A percentile compares a stretch with the other conserved stretches of the same genome.
Conservation (phyloP, 2,329 filamentous ascomycete genomes). For the Chaetomium strumarium region DNA sequence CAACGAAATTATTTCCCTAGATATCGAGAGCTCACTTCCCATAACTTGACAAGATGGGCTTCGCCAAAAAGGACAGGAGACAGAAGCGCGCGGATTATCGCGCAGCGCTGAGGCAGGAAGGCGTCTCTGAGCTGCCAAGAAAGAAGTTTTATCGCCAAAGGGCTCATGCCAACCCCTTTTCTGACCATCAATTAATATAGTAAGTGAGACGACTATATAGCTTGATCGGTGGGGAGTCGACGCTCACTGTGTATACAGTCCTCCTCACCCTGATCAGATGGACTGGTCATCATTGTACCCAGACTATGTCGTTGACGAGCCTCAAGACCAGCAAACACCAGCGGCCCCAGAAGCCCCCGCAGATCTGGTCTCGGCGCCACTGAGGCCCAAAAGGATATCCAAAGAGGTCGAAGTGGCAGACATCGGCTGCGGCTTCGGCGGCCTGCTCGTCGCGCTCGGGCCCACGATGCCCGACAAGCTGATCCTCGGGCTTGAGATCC, state of each 20-base stretch:
- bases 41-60: constrained; percentile 31
- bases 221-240: neutral
- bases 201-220: constrained; percentile 14
- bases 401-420: constrained; percentile 87
- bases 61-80: constrained; percentile 47
- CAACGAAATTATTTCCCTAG: neutral
- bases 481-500: constrained; percentile 84
- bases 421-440: constrained; percentile 95
- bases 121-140: constrained; percentile 63
- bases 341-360: constrained; percentile 18
- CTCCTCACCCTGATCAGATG: constrained; percentile 73
- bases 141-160: constrained; percentile 97
- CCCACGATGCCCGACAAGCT: constrained; percentile 75
- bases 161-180: constrained; percentile 97
- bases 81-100: constrained; percentile 63
- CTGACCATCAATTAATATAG: constrained; percentile 87
- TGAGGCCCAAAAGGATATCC: constrained; percentile 37
- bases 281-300: constrained; percentile 87
- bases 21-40: neutral
- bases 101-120: constrained; percentile 46
- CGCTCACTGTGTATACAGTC: constrained; percentile 46
- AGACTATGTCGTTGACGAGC: constrained; percentile 50
- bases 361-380: constrained; percentile 18
- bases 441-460: constrained; percentile 77
- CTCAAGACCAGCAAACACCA: constrained; percentile 23